phyloP scores from a whole-genome alignment of 768 basidiomycete species.

The Rhizopogon roseolus region DNA sequence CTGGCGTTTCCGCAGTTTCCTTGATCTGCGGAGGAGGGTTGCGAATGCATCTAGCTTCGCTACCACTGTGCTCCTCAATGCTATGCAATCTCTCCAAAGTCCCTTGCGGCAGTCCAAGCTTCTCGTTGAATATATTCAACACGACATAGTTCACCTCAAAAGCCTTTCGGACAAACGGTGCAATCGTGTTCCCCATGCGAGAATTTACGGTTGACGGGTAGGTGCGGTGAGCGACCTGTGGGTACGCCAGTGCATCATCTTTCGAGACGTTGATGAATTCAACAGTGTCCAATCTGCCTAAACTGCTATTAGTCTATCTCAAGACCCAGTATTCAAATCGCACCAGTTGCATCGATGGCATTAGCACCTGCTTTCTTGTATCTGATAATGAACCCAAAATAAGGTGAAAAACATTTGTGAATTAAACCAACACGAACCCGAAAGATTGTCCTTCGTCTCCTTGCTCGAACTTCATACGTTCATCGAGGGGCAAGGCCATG shows the following conservation, averaged over 20 bases:
- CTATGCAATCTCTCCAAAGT: constrained; percentile 40
- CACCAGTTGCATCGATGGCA: constrained; percentile 54
- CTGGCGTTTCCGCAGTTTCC: constrained; percentile 25
- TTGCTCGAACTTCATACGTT: constrained; percentile 39
- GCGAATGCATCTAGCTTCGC: constrained; percentile 53
- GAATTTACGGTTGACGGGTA: constrained; percentile 53
- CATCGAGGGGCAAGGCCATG: constrained; percentile 35
- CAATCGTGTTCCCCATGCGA: constrained; percentile 43
- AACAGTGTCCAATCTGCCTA: constrained; percentile 34
- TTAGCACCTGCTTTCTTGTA: constrained; percentile 64
- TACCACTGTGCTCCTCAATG: constrained; percentile 43
- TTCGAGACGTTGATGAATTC: constrained; percentile 68
- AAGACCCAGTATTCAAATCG: background rate
- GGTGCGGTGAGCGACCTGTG: constrained; percentile 42
- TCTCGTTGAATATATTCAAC: constrained; percentile 53
- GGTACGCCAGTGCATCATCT: constrained; percentile 64
- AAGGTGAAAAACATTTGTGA: background rate
- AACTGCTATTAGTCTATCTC: background rate
- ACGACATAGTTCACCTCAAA: constrained; percentile 49
- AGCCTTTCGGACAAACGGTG: constrained; percentile 54
- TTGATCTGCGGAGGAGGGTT: constrained; percentile 37
- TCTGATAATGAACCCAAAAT: constrained; percentile 10
- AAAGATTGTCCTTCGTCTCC: constrained; percentile 35
- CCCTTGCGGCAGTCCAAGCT: constrained; percentile 47
- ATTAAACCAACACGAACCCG: constrained; percentile 20